These are phyloP conservation scores for Geranium brycei DNA, from an alignment of 345 rosid species.

Conservation along the genomic window DNA sequence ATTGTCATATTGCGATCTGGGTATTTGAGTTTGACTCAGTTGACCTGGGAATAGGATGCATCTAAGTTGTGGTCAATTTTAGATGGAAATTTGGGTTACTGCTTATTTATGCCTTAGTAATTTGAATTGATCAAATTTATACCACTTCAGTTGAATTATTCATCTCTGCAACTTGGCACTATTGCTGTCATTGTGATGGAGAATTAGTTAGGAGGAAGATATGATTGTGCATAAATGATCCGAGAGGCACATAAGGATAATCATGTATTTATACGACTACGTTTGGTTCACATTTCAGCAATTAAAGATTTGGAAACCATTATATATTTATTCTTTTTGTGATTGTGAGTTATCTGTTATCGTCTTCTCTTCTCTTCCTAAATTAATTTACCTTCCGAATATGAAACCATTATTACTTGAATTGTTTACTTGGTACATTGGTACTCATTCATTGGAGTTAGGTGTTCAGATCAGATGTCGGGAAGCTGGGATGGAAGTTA, in stretches of 20 bases:
- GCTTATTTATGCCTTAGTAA: not conserved
- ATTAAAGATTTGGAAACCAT: too few relatives aligned
- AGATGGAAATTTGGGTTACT: not conserved
- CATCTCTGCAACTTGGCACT: not conserved
- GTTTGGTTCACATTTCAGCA: too few relatives aligned
- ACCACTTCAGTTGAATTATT: not conserved
- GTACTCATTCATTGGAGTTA: conserved; percentile 6
- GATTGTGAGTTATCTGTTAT: not conserved
- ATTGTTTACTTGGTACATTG: not conserved
- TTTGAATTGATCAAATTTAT: not conserved
- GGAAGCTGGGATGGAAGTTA: conserved; percentile 58
- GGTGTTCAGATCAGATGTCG: conserved; percentile 31
- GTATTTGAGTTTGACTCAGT: not conserved
- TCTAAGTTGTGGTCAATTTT: too few relatives aligned
- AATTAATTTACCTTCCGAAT: not conserved
- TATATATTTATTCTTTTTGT: not conserved
- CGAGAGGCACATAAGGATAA: too few relatives aligned
- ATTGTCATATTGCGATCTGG: too few relatives aligned
- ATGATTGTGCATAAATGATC: not conserved
- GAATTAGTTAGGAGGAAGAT: not conserved
- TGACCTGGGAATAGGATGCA: too few relatives aligned
- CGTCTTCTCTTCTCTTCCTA: not conserved
- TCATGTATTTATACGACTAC: not conserved
- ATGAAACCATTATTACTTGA: not conserved
- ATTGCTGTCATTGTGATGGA: not conserved